Percentiles rank a stretch among this genome's conserved stretches.
Conservation (phyloP, 306 rosid genomes). For the Gastrolobium villosum region DNA sequence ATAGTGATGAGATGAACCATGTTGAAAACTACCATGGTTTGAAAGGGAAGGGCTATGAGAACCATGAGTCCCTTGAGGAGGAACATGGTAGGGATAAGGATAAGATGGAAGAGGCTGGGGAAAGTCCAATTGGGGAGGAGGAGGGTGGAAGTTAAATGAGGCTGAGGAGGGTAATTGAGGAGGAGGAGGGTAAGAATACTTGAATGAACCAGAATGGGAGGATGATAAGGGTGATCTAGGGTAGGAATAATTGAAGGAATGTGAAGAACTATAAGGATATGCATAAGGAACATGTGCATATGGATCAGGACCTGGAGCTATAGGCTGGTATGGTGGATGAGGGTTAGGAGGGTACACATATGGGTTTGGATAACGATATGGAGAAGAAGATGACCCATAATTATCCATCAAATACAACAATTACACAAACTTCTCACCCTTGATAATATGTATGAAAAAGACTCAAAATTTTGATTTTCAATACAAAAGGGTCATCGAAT, state of each 20-base stretch:
- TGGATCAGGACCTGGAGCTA: conserved; percentile 51
- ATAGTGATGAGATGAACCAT: conserved; percentile 61
- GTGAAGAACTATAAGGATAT: conserved; percentile 51
- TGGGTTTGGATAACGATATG: conserved; percentile 54
- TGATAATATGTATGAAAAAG: background rate
- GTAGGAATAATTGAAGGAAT: conserved; percentile 58
- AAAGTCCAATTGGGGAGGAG: conserved; percentile 35
- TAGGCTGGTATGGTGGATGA: conserved; percentile 61
- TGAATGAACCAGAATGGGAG: conserved; percentile 49
- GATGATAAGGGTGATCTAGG: conserved; percentile 43
- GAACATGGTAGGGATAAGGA: conserved; percentile 57
- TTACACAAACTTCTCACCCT: conserved; percentile 31
- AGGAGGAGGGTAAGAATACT: conserved; percentile 49
- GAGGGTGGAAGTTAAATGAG: conserved; percentile 16
- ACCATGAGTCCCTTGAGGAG: conserved; percentile 45
- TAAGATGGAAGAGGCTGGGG: conserved; percentile 49
- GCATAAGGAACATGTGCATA: conserved; percentile 50
- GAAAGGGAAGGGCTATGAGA: conserved; percentile 60
- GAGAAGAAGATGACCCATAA: conserved; percentile 51
- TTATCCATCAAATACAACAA: conserved; percentile 51
- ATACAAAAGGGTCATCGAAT: conserved; percentile 7
- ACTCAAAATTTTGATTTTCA: conserved; percentile 3
- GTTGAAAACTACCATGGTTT: conserved; percentile 67
- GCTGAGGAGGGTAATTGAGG: conserved; percentile 21
- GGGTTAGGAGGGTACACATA: conserved; percentile 51